Percentiles rank a stretch among this genome's conserved stretches.
These are phyloP conservation scores for Fusarium sp. DNA, from an alignment of 2,329 filamentous ascomycete genomes.

Conservation along the genomic window DNA sequence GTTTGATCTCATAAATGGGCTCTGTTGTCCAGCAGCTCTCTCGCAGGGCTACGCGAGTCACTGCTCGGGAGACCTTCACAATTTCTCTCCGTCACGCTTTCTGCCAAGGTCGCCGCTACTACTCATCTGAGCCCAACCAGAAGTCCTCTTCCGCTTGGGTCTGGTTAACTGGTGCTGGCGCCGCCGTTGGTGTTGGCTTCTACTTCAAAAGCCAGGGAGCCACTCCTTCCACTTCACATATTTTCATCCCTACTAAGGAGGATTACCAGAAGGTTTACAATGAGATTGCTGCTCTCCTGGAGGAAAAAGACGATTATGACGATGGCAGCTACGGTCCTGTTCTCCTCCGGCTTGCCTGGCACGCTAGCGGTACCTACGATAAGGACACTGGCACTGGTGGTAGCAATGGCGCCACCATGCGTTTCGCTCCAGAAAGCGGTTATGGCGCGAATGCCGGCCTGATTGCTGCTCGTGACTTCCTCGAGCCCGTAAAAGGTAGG, in stretches of 20 bases:
- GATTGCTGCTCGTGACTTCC: slow-evolving; percentile 87
- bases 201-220: slow-evolving; percentile 73
- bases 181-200: slow-evolving; percentile 73
- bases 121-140: slow-evolving; percentile 76
- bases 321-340: slow-evolving; percentile 97
- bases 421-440: slow-evolving; percentile 87
- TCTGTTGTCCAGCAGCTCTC: slow-evolving; percentile 65
- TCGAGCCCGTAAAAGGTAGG: slow-evolving; percentile 90
- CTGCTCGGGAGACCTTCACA: slow-evolving; percentile 68
- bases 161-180: slow-evolving; percentile 70
- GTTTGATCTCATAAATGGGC: slow-evolving; percentile 53
- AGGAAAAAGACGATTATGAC: slow-evolving; percentile 95
- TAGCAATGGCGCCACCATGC: slow-evolving; percentile 97
- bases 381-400: slow-evolving; percentile 89
- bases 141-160: slow-evolving; percentile 63
- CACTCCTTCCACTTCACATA: slow-evolving; percentile 62
- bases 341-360: slow-evolving; percentile 91
- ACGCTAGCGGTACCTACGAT: slow-evolving; percentile 92
- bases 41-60: slow-evolving; percentile 70
- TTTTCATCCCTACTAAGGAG: slow-evolving; percentile 80
- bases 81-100: slow-evolving; percentile 74
- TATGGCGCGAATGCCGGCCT: slow-evolving; percentile 96
- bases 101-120: slow-evolving; percentile 81
- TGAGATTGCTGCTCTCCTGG: slow-evolving; percentile 80
- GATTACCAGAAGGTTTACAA: slow-evolving; percentile 98